Evolutionary conservation across 176 grass and related monocot genomes (phyloP).

Genomic region (Oryza brachyantha): DNA sequence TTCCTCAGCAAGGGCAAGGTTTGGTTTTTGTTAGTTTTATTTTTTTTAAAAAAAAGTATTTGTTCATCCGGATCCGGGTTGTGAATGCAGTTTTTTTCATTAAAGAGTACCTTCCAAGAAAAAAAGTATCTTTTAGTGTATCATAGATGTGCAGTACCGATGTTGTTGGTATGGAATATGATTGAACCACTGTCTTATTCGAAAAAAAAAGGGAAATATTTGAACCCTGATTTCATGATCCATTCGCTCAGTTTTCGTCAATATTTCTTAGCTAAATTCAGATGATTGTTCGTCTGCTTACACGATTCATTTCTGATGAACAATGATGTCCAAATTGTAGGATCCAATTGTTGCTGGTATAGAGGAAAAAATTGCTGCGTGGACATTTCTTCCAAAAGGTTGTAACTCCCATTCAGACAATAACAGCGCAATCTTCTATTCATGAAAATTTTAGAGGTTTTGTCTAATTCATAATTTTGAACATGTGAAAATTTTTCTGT

Average conservation of each 20-base stretch:
- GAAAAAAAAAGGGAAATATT: too few species aligned
- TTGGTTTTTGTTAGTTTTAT: background rate
- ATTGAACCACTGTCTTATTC: too few species aligned
- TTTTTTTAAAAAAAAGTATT: slow-evolving; percentile 7
- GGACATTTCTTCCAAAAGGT: slow-evolving; percentile 99
- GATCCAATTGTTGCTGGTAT: slow-evolving; percentile 82
- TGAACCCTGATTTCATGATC: background rate
- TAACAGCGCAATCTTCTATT: background rate
- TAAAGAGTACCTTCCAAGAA: background rate
- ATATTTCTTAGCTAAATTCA: too few species aligned
- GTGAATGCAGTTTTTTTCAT: background rate
- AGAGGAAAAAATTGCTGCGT: slow-evolving; percentile 96
- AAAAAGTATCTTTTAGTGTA: background rate
- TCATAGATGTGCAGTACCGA: background rate
- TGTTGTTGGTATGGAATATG: background rate
- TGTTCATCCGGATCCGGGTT: background rate
- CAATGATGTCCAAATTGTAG: slow-evolving; percentile 42
- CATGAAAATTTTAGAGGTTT: background rate
- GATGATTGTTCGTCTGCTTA: background rate
- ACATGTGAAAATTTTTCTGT: background rate
- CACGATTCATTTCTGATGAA: slow-evolving; percentile 24
- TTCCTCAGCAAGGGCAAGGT: slow-evolving; percentile 81
- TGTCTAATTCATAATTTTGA: background rate
- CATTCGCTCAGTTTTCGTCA: background rate
- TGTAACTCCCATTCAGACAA: slow-evolving; percentile 17